Evolutionary conservation across 2,329 filamentous ascomycete species (phyloP).

Genomic region (Trichoderma guizhouense): DNA sequence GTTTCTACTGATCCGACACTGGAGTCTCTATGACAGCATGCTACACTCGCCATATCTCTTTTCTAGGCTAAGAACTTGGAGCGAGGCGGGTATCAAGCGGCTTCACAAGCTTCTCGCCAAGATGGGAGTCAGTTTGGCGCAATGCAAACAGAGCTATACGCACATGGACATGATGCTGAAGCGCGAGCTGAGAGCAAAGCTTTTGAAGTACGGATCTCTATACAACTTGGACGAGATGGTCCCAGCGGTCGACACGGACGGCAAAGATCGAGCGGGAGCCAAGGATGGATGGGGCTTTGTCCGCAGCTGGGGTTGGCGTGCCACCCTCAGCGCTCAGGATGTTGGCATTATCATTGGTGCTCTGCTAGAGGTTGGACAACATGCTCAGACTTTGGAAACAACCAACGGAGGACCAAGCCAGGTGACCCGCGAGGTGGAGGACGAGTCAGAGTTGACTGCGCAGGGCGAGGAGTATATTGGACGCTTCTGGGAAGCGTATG

Average conservation of each 20-base stretch:
- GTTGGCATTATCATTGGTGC: slow-evolving; percentile 91
- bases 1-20: slow-evolving; percentile 89
- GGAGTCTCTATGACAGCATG: slow-evolving; percentile 98
- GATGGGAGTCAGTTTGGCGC: slow-evolving; percentile 91
- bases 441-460: slow-evolving; percentile 46
- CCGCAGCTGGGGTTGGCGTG: slow-evolving; percentile 95
- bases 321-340: slow-evolving; percentile 87
- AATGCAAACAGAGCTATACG: slow-evolving; percentile 93
- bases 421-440: slow-evolving; percentile 40
- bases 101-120: slow-evolving; percentile 94
- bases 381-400: slow-evolving; percentile 36
- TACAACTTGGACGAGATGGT: slow-evolving; percentile 95
- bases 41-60: slow-evolving; percentile 94
- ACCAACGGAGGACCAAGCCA: slow-evolving; percentile 30
- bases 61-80: slow-evolving; percentile 90
- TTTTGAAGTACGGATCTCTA: slow-evolving; percentile 86
- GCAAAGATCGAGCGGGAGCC: slow-evolving; percentile 63
- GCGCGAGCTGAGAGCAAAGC: slow-evolving; percentile 75
- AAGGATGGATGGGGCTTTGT: slow-evolving; percentile 98
- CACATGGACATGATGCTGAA: slow-evolving; percentile 99
- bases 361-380: slow-evolving; percentile 83
- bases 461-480: slow-evolving; percentile 63
- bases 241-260: slow-evolving; percentile 70
- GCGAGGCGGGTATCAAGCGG: slow-evolving; percentile 79
- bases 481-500: slow-evolving; percentile 70